Evolutionary conservation across 345 rosid species (phyloP).

Genomic region (Eucalyptus virginea): DNA sequence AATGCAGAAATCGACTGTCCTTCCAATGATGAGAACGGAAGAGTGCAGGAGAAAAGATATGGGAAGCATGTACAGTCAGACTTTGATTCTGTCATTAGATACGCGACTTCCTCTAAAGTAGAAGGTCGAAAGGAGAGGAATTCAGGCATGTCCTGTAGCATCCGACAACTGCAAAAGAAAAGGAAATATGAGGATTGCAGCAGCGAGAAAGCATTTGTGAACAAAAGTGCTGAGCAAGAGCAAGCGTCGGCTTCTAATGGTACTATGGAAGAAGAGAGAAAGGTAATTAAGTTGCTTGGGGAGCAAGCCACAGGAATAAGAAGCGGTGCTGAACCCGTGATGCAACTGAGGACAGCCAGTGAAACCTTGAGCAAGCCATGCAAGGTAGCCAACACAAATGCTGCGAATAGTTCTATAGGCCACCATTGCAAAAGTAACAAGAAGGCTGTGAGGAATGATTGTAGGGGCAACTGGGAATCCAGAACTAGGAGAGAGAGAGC

Average conservation of each 20-base stretch:
- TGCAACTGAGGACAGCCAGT: not conserved
- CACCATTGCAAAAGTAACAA: not conserved
- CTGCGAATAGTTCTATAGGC: not conserved
- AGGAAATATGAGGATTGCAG: not conserved
- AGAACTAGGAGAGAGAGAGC: not conserved
- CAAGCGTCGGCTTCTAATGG: not conserved
- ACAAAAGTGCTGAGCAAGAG: not conserved
- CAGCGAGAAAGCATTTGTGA: not conserved
- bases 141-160: not conserved
- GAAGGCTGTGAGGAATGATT: not conserved
- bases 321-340: not conserved
- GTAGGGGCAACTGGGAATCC: not conserved
- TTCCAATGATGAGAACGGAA: not conserved
- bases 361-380: not conserved
- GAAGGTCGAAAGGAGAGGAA: not conserved
- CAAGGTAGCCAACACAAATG: slow-evolving; percentile 22
- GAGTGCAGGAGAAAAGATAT: not conserved
- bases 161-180: not conserved
- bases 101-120: not conserved
- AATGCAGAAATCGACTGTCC: not conserved
- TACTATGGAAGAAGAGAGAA: not conserved
- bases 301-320: not conserved
- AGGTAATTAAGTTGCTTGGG: not conserved
- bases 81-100: not conserved
- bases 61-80: not conserved